Base-by-base conservation (phyloP, 495 filamentous ascomycete genomes). In the Trichocladium uniseriatum region DNA sequence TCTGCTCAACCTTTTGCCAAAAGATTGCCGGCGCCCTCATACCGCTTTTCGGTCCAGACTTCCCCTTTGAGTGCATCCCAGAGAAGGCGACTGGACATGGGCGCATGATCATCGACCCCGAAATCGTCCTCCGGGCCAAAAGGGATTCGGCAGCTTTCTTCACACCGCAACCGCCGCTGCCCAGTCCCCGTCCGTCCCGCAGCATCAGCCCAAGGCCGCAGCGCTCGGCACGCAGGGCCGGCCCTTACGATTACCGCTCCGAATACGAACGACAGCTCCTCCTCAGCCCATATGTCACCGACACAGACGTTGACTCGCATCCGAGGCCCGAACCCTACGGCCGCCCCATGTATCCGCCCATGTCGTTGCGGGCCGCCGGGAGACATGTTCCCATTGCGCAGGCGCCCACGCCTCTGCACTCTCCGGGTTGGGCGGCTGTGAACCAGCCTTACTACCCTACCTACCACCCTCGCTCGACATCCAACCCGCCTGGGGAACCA, bases 1-100 rank as follows among this genome's bases (percentile, higher is more conserved):
- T 96, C 24, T 87, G 88, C 53, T 75, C 86, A 6, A 95, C 83
- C 2, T 95, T 96, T 61, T 97, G 91, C 71, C 80, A 81, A 63
- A 68, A 78, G 13, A 95, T 98, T 55, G 81, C 91, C 20, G 79
- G 80, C 49, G 88, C 81, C 0, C 69, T 98, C 38, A 92, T 89
- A 9, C 89, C 89, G 14, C 68, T 98, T 45, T 98, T 98, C 61
- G 92, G 92, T 0, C 72, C 75, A 6, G 75, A 80, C 46, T 97
- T 98, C 64, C 80, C 86, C 2, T 66, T 69, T 0, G 67, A 78
- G 31, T 98, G 92, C 60, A 66, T 83, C n/a, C 75, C 59, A 1
- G 78, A 78, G 3, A 65, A 74, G 14, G 63, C 77, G 6, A 70
- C 73, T 1, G 69, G 69, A 9, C 83, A 79, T 61, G 77, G 72